Percentiles rank a stretch among this genome's conserved stretches.
Conservation (phyloP, 169 alveolate genomes). For the Plasmodium malariae region DNA sequence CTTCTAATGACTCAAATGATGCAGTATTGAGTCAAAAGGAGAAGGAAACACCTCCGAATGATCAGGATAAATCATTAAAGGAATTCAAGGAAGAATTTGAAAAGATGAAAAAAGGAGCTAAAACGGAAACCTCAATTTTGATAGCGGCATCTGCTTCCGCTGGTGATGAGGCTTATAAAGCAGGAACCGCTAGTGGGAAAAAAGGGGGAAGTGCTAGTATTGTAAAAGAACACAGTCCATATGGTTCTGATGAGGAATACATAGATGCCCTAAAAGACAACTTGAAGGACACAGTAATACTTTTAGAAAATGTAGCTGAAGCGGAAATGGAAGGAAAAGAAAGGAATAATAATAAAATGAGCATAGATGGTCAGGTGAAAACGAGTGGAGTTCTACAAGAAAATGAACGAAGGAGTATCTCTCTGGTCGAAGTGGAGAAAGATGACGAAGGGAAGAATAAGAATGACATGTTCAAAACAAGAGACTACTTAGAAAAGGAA, state of each 20-base stretch:
- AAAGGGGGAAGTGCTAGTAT: background rate
- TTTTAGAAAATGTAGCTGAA: background rate
- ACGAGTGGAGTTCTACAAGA: background rate
- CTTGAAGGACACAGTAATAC: background rate
- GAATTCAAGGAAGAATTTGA: background rate
- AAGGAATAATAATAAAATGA: background rate
- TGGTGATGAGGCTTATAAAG: too few species aligned
- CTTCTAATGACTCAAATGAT: background rate
- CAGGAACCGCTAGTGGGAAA: background rate
- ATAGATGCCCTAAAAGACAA: conserved; percentile 30
- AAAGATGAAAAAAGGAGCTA: background rate
- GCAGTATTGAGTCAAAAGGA: background rate
- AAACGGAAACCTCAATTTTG: too few species aligned
- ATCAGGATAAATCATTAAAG: background rate
- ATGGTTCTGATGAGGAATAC: conserved; percentile 54
- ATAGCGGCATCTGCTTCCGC: too few species aligned
- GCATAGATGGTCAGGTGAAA: background rate
- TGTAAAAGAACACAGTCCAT: too few species aligned
- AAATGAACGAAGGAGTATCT: background rate
- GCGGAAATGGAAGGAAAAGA: background rate
- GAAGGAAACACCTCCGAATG: background rate
- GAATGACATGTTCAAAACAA: conserved; percentile 29
- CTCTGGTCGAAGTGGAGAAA: too few species aligned
- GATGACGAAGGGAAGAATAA: background rate
- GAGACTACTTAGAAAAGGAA: conserved; percentile 49